Percentiles rank a stretch among this genome's conserved stretches.
Conservation (phyloP, 257 asterid genomes). For the Solanum rostratum region DNA sequence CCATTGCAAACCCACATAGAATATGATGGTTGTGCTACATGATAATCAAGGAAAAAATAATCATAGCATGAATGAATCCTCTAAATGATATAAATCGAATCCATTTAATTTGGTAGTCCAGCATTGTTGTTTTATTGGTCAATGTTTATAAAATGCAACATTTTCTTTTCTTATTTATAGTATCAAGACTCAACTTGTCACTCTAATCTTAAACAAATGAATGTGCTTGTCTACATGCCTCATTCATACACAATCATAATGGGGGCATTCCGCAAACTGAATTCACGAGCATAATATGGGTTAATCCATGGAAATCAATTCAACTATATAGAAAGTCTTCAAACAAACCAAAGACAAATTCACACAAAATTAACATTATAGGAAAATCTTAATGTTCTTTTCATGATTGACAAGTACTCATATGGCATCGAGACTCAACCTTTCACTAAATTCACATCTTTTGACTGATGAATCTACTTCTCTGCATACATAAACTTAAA, state of each 20-base stretch:
- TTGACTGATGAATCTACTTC: neutral
- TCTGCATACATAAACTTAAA: neutral
- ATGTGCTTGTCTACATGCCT: neutral
- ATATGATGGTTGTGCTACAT: neutral
- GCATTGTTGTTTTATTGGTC: neutral
- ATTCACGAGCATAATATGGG: neutral
- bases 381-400: neutral
- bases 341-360: neutral
- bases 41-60: neutral
- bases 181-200: neutral
- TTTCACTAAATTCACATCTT: neutral
- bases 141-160: neutral
- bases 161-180: neutral
- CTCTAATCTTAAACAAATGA: neutral
- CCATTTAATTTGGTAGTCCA: neutral
- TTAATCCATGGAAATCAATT: neutral
- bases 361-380: neutral
- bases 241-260: neutral
- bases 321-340: neutral
- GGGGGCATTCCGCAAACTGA: neutral
- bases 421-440: neutral
- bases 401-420: neutral
- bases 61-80: neutral
- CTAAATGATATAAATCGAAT: neutral
- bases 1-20: neutral